A percentile compares a stretch with the other conserved stretches of the same genome.
Evolutionary conservation across 768 basidiomycete species (phyloP).

Genomic region (Russula virescens): DNA sequence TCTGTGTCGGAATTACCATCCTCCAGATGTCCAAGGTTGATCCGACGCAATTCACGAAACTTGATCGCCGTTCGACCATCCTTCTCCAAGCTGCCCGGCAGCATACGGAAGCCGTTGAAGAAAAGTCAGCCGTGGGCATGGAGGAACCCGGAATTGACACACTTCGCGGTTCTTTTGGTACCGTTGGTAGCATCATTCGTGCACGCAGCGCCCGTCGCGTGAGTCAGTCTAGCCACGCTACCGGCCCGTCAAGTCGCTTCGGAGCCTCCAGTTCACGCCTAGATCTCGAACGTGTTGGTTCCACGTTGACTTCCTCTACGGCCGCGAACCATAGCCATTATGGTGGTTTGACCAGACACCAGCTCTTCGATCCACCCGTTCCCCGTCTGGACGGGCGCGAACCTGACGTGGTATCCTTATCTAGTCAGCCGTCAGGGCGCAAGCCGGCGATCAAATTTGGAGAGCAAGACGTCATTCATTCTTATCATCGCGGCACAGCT

Average conservation of each 20-base stretch:
- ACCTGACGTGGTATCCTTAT: conserved; percentile 37
- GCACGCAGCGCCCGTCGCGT: conserved; percentile 29
- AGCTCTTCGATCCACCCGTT: conserved; percentile 86
- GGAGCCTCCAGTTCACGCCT: neutral
- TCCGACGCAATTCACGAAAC: conserved; percentile 63
- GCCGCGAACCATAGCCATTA: neutral
- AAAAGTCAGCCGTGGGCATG: conserved; percentile 48
- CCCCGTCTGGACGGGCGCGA: conserved; percentile 37
- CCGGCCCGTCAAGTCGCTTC: conserved; percentile 17
- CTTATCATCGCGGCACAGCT: conserved; percentile 53
- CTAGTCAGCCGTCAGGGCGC: conserved; percentile 29
- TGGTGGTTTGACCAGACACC: conserved; percentile 64
- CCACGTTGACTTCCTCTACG: conserved; percentile 21
- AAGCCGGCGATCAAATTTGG: conserved; percentile 72
- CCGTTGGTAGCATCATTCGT: conserved; percentile 83
- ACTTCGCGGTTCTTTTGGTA: conserved; percentile 84
- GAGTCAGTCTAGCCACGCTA: conserved; percentile 39
- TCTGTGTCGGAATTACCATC: conserved; percentile 88
- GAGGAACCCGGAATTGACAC: conserved; percentile 95
- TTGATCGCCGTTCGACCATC: conserved; percentile 87
- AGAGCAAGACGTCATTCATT: conserved; percentile 65
- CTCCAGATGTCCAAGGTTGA: conserved; percentile 96
- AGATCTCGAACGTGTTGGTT: conserved; percentile 46
- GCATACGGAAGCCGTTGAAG: conserved; percentile 66
- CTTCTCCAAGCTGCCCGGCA: conserved; percentile 79